Conservation (phyloP, 192 early-diverging fungal genomes). For the Dimargaris xerosporica region DNA sequence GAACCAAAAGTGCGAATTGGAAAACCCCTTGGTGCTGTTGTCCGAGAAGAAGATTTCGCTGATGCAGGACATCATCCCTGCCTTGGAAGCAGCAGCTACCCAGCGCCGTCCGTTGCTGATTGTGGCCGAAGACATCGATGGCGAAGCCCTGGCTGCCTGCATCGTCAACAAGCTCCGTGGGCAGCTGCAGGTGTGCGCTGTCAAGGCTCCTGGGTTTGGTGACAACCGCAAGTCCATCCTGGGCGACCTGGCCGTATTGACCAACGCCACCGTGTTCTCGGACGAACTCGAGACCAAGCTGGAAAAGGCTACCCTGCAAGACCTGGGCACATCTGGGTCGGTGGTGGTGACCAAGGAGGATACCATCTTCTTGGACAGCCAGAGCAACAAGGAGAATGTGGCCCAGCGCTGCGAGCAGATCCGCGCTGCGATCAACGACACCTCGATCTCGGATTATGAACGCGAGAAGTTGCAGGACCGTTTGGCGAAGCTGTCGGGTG, state of each 20-base stretch:
- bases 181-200: conserved; percentile 88
- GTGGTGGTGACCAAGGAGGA: conserved; percentile 97
- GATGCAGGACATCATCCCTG: conserved; percentile 90
- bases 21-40: conserved; percentile 97
- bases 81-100: conserved; percentile 85
- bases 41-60: conserved; percentile 97
- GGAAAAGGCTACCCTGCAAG: conserved; percentile 81
- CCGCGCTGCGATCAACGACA: conserved; percentile 69
- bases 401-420: conserved; percentile 94
- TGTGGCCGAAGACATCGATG: conserved; percentile 97
- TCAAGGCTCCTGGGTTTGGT: conserved; percentile 99
- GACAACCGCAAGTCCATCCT: conserved; percentile 99
- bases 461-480: conserved; percentile 99
- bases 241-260: conserved; percentile 92
- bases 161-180: conserved; percentile 99
- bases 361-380: conserved; percentile 95
- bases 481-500: conserved; percentile 93
- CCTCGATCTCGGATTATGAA: conserved; percentile 88
- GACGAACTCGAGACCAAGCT: conserved; percentile 95
- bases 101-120: conserved; percentile 94
- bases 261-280: conserved; percentile 91
- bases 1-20: conserved; percentile 98
- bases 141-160: conserved; percentile 98
- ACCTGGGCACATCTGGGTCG: conserved; percentile 77
- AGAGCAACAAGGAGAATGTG: conserved; percentile 77